Evolutionary conservation across 768 basidiomycete species (phyloP), one percentile per base, ranked within the genome.

Genomic region (Mycena amicta): DNA sequence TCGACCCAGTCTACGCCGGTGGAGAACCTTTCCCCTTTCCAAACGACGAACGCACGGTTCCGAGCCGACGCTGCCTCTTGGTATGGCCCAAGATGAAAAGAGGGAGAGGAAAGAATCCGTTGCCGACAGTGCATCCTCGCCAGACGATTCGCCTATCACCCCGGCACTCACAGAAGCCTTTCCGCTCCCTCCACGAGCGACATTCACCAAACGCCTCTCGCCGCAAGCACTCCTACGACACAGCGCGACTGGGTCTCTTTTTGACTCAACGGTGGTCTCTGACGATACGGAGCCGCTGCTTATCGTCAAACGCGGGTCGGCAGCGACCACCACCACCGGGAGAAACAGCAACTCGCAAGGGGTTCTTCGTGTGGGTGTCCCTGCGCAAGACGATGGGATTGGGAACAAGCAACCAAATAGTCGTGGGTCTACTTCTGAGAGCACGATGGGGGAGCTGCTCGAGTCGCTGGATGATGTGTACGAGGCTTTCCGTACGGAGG

Each of bases 401-500:
- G n/a, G n/a, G n/a, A n/a, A n/a, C n/a, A n/a, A n/a, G n/a, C n/a
- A n/a, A 8, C 33, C 33, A 37, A 12, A 8, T 12, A 43, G 11
- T 22, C 41, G 6, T 22, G 20, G 41, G 6, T 20, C 41, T 12
- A 22, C 20, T 6, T 49, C 47, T 4, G 47, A 25, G 25, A 28
- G 22, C n/a, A 49, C 47, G 47, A 56, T 63, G 58, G 52, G 60
- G 49, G 62, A 59, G 30, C 50, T 63, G 23, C 52, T 63, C 22
- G 31, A 52, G 30, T 41, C 41, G 1, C 12, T 63, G 41, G 58
- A 60, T 28, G 58, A 63, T 43, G 52, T 57, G 13, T 60, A 63
- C 27, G 58, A 18, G 25, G 55, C 54, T n/a, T 49, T 46, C 18
- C 47, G 28, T 5, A 37, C n/a, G n/a, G n/a, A n/a, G n/a, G n/a